Evolutionary conservation across 768 basidiomycete species (phyloP), one percentile per base, ranked within the genome.

Genomic region (Lactarius tabidus): DNA sequence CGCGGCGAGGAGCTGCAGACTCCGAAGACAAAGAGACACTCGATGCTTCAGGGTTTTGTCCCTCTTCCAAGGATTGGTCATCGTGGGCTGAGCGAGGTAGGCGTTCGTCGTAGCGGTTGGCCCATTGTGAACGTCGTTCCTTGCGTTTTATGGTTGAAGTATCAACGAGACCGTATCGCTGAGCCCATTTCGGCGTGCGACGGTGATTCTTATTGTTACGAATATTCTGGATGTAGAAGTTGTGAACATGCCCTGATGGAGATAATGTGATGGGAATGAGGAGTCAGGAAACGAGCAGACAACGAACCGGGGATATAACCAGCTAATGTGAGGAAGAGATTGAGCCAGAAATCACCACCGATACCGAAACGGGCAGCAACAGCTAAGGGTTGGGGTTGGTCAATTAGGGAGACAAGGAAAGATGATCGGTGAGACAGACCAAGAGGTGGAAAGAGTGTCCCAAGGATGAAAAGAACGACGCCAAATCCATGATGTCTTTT

Each of bases 171-270:
- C 95, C 95, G 75, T 93, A 93, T 68, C 89, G 84, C 76, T 91
- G 81, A 0, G 89, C 89, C 95, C 95, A 98, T 76, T 97, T 95
- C 23, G 95, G 95, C n/a, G 95, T 97, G 52, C 95, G 87, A 17
- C 83, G 81, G 73, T 91, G 84, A 71, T 86, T 95, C 81, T 95
- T 93, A 81, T 98, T 98, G 79, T 97, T 98, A 63, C 95, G 82
- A 69, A 98, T 87, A 76, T 97, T 97, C 88, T 98, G 91, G 65
- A 94, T 91, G 79, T 94, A 94, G 74, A 94, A 94, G 70, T 96
- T 97, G 78, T 98, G 95, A 60, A 78, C 86, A 74, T 98, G 95
- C 26, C 93, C 92, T 88, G 73, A 59, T 70, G 52, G 43, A 14
- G 52, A 65, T 43, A 52, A 59, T 56, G 67, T 26, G 51, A 68